Conservation (phyloP, 805 yeast species). For the Metschnikowia lunata region DNA sequence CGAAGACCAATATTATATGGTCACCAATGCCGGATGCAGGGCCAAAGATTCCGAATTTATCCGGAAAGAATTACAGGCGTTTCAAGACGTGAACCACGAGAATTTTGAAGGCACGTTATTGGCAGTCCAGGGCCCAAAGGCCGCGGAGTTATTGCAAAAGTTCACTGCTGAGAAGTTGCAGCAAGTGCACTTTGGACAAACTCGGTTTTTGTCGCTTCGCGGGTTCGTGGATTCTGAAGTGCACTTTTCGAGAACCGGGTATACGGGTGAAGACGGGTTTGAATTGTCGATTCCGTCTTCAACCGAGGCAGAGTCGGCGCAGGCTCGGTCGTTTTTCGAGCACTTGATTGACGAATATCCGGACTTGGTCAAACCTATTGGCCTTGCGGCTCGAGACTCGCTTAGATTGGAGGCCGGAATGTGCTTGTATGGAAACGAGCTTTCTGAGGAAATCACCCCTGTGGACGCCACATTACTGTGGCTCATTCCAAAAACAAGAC, state of each 20-base stretch:
- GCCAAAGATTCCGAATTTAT: conserved; percentile 73
- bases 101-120: conserved; percentile 69
- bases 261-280: conserved; percentile 98
- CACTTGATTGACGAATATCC: conserved; percentile 49
- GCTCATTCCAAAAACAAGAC: conserved; percentile 80
- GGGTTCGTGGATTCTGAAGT: conserved; percentile 42
- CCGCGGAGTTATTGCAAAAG: conserved; percentile 62
- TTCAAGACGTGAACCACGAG: conserved; percentile 34
- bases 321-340: conserved; percentile 58
- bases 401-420: conserved; percentile 95
- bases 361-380: conserved; percentile 73
- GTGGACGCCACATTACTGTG: conserved; percentile 85
- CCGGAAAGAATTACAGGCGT: conserved; percentile 42
- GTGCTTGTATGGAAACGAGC: conserved; percentile 95
- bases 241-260: conserved; percentile 92
- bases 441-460: conserved; percentile 76
- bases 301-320: conserved; percentile 33
- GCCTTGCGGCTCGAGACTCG: conserved; percentile 97
- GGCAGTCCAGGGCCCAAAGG: conserved; percentile 91
- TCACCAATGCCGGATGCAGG: conserved; percentile 94
- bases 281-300: conserved; percentile 72
- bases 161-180: conserved; percentile 57
- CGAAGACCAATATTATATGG: conserved; percentile 72
- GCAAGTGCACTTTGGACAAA: conserved; percentile 70
- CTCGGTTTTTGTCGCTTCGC: conserved; percentile 44